A percentile compares a stretch with the other conserved stretches of the same genome.
phyloP scores from a whole-genome alignment of 202 grass and related monocot species.

The Setaria italica region DNA sequence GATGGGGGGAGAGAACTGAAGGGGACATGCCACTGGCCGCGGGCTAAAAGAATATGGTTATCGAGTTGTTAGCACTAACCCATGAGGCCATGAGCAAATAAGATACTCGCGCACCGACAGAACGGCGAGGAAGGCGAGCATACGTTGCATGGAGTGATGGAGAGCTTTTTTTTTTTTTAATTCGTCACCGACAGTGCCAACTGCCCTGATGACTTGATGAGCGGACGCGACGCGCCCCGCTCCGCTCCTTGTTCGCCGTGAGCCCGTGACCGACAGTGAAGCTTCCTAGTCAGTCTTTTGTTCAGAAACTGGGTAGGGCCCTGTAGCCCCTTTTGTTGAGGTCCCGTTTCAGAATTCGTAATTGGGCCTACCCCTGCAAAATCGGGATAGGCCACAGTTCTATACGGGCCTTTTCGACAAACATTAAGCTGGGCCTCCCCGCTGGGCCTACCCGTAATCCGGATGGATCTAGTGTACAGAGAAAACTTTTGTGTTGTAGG shows the following conservation, averaged over 20 bases:
- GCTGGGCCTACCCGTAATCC: too few species aligned
- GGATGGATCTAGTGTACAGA: too few species aligned
- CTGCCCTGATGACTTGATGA: background rate
- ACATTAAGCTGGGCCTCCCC: too few species aligned
- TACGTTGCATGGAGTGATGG: constrained; percentile 28
- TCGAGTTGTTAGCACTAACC: constrained; percentile 38
- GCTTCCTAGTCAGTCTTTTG: too few species aligned
- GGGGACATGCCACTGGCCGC: constrained; percentile 44
- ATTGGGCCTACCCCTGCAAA: too few species aligned
- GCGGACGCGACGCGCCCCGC: background rate
- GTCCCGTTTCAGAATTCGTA: too few species aligned
- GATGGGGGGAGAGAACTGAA: background rate
- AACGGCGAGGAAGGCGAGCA: constrained; percentile 18
- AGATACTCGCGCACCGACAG: constrained; percentile 42
- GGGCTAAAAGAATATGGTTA: constrained; percentile 37
- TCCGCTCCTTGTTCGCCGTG: background rate
- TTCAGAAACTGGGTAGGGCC: too few species aligned
- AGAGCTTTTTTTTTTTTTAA: background rate
- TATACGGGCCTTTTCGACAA: too few species aligned
- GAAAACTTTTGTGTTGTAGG: too few species aligned
- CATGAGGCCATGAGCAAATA: constrained; percentile 21
- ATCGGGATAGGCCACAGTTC: too few species aligned
- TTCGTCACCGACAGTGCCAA: constrained; percentile 47
- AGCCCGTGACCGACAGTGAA: background rate
- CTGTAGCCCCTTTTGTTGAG: too few species aligned